Conservation (phyloP, 495 filamentous ascomycete species). For the Penicillium dipodomyicola region DNA sequence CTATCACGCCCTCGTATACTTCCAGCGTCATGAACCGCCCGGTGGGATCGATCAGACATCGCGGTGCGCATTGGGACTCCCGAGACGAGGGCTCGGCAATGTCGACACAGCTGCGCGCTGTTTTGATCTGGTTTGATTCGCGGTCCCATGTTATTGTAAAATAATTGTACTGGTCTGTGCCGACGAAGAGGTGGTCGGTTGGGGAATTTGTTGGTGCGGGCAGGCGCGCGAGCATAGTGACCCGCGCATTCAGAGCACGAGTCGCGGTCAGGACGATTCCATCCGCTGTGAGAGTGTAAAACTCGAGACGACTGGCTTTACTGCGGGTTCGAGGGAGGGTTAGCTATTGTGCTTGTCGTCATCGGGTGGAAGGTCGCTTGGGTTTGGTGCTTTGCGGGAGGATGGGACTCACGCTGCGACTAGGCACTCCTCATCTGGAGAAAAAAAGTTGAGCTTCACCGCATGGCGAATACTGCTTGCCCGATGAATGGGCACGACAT, state of each 20-base stretch:
- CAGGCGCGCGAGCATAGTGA: slow-evolving; percentile 81
- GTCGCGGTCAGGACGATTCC: slow-evolving; percentile 61
- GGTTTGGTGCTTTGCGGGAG: not conserved
- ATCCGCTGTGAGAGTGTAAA: slow-evolving; percentile 63
- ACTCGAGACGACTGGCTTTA: slow-evolving; percentile 88
- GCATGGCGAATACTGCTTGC: slow-evolving; percentile 89
- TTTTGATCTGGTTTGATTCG: slow-evolving; percentile 58
- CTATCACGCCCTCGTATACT: slow-evolving; percentile 85
- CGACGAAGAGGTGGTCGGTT: slow-evolving; percentile 89
- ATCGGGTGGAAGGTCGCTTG: not conserved
- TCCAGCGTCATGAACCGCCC: slow-evolving; percentile 80
- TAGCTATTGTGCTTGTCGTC: slow-evolving; percentile 1
- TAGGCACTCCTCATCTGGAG: slow-evolving; percentile 71
- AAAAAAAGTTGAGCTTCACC: slow-evolving; percentile 72
- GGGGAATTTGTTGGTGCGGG: slow-evolving; percentile 63
- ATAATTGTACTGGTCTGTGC: slow-evolving; percentile 83
- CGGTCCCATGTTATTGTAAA: slow-evolving; percentile 85
- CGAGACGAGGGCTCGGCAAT: slow-evolving; percentile 75
- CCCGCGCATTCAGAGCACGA: slow-evolving; percentile 72
- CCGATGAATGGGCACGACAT: slow-evolving; percentile 88
- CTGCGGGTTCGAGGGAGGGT: slow-evolving; percentile 41
- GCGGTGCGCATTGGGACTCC: slow-evolving; percentile 70
- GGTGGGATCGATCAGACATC: slow-evolving; percentile 79
- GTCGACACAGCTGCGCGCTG: slow-evolving; percentile 68
- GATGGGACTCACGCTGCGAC: slow-evolving; percentile 72